phyloP scores from a whole-genome alignment of 768 basidiomycete genomes.

The Hortiboletus campestris region DNA sequence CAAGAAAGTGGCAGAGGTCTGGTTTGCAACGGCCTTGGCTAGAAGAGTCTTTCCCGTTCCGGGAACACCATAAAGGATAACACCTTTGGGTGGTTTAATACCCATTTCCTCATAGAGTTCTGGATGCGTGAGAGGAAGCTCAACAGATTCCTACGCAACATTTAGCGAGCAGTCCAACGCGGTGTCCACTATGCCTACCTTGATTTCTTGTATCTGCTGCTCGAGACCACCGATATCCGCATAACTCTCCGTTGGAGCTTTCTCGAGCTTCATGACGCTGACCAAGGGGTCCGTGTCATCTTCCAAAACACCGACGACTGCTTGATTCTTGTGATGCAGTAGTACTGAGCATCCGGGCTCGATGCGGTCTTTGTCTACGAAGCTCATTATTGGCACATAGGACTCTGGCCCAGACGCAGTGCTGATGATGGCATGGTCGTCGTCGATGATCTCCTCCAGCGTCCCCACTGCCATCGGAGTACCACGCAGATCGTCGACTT shows the following conservation, averaged over 20 bases:
- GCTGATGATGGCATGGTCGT: constrained; percentile 98
- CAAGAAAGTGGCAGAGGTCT: constrained; percentile 97
- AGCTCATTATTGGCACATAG: constrained; percentile 96
- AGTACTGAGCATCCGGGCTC: constrained; percentile 96
- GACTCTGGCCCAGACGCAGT: constrained; percentile 93
- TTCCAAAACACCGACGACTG: constrained; percentile 92
- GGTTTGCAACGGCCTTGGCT: constrained; percentile 98
- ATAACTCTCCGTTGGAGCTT: constrained; percentile 98
- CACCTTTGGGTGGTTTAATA: constrained; percentile 99
- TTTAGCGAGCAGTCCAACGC: not conserved
- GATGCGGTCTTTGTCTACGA: constrained; percentile 96
- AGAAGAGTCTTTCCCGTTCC: constrained; percentile 98
- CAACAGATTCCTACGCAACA: constrained; percentile 82
- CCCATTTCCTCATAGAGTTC: constrained; percentile 99
- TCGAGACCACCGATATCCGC: constrained; percentile 98
- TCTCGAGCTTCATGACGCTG: constrained; percentile 98
- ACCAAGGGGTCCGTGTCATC: constrained; percentile 96
- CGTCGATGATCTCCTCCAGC: constrained; percentile 96
- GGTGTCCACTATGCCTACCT: constrained; percentile 47
- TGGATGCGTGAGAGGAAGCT: constrained; percentile 94
- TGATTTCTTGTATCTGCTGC: constrained; percentile 97
- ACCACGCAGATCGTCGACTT: constrained; percentile 92
- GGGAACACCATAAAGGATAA: constrained; percentile 97
- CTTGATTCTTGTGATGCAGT: constrained; percentile 92
- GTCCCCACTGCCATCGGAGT: constrained; percentile 98